phyloP scores from a whole-genome alignment of 371 early-diverging fungal species.

The Rhizopus arrhizus region DNA sequence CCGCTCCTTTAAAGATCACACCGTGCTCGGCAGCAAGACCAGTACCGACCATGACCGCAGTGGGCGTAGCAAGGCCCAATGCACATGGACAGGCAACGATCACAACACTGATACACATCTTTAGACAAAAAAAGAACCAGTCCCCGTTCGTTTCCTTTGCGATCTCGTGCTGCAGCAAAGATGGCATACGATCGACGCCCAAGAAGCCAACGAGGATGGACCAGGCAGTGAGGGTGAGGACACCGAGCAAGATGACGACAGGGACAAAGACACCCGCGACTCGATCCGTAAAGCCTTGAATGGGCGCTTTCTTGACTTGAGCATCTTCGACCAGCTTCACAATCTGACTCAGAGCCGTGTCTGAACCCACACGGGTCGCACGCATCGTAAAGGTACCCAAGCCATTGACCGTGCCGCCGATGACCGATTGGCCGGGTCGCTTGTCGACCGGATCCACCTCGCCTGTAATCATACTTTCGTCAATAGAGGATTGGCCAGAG shows the following conservation, averaged over 20 bases:
- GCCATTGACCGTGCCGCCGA: constrained; percentile 94
- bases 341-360: constrained; percentile 85
- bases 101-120: constrained; percentile 91
- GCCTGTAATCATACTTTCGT: constrained; percentile 98
- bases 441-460: constrained; percentile 92
- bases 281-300: constrained; percentile 80
- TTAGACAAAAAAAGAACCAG: constrained; percentile 80
- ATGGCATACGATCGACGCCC: constrained; percentile 54
- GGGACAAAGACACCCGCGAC: constrained; percentile 94
- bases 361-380: constrained; percentile 78
- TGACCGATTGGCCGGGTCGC: constrained; percentile 64
- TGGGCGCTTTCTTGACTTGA: constrained; percentile 85
- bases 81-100: constrained; percentile 98
- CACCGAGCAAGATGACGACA: constrained; percentile 69
- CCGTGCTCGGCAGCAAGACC: constrained; percentile 93
- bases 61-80: constrained; percentile 93
- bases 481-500: constrained; percentile 83
- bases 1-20: constrained; percentile 87
- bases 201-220: constrained; percentile 54
- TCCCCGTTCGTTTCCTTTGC: constrained; percentile 60
- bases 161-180: constrained; percentile 56
- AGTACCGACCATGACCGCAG: constrained; percentile 98
- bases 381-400: constrained; percentile 72
- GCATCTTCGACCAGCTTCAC: constrained; percentile 89
- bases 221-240: constrained; percentile 83